phyloP scores from a whole-genome alignment of 2,329 filamentous ascomycete genomes.

The Phyllosticta citribraziliensis region DNA sequence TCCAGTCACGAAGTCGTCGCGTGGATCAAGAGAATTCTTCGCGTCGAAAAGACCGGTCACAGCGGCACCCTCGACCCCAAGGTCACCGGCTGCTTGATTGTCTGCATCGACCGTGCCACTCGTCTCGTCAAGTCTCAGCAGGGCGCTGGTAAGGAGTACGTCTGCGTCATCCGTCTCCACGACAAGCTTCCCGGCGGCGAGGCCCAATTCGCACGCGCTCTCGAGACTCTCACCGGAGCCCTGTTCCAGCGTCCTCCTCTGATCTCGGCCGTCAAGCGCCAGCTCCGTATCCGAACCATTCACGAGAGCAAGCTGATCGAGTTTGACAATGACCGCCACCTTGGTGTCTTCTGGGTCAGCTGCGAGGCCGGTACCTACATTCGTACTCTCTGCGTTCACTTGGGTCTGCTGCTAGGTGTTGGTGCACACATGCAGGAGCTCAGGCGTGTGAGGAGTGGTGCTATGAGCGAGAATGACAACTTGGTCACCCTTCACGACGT shows the following conservation, averaged over 20 bases:
- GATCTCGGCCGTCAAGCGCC: slow-evolving; percentile 97
- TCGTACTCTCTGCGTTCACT: slow-evolving; percentile 91
- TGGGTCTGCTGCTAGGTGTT: slow-evolving; percentile 68
- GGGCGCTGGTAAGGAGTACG: slow-evolving; percentile 98
- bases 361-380: slow-evolving; percentile 99
- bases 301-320: slow-evolving; percentile 92
- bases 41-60: slow-evolving; percentile 94
- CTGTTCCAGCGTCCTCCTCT: slow-evolving; percentile 94
- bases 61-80: slow-evolving; percentile 97
- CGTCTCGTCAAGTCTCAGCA: slow-evolving; percentile 98
- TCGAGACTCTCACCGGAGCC: slow-evolving; percentile 92
- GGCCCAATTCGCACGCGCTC: slow-evolving; percentile 81
- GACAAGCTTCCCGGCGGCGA: slow-evolving; percentile 91
- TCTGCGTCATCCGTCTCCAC: slow-evolving; percentile 88
- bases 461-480: slow-evolving; percentile 83
- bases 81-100: slow-evolving; percentile 90
- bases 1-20: slow-evolving; percentile 98
- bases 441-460: slow-evolving; percentile 82
- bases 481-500: slow-evolving; percentile 94
- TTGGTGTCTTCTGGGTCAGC: slow-evolving; percentile 98
- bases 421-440: slow-evolving; percentile 98
- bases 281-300: slow-evolving; percentile 95
- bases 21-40: slow-evolving; percentile 97
- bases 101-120: slow-evolving; percentile 92
- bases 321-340: slow-evolving; percentile 96